A percentile compares a stretch with the other conserved stretches of the same genome.
Conservation (phyloP, 129 eudicot genomes). For the Flaveria ramosissima region DNA sequence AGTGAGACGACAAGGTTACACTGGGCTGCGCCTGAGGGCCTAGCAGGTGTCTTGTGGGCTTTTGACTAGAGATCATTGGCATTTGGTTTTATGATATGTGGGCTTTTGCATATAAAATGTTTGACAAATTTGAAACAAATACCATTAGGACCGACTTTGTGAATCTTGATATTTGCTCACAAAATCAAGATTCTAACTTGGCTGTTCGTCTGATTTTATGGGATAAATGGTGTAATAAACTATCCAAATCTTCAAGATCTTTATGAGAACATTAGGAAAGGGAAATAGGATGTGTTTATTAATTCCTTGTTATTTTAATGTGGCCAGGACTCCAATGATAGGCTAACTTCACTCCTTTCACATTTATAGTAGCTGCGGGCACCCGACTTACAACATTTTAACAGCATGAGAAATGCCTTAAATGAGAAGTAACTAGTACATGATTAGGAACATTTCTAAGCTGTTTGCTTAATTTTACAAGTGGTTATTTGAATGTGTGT, state of each 20-base stretch:
- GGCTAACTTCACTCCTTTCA: too few relatives aligned
- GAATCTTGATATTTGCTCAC: constrained; percentile 6
- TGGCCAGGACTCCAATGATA: neutral
- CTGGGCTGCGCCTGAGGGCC: too few relatives aligned
- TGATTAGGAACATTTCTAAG: neutral
- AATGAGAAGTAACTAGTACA: too few relatives aligned
- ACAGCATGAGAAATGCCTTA: too few relatives aligned
- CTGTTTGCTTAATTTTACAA: neutral
- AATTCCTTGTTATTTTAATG: neutral
- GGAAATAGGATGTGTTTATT: too few relatives aligned
- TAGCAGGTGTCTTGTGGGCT: too few relatives aligned
- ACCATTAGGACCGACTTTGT: neutral
- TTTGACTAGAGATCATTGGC: neutral
- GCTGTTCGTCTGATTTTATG: neutral
- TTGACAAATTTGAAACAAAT: neutral
- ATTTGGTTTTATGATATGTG: neutral
- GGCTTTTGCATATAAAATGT: neutral
- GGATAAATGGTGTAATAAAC: neutral
- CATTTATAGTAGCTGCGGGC: too few relatives aligned
- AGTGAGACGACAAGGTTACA: too few relatives aligned
- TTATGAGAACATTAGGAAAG: too few relatives aligned
- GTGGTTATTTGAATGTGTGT: neutral
- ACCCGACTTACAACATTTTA: too few relatives aligned
- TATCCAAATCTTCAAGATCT: neutral
- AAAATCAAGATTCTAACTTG: neutral